Conservation (phyloP, 768 basidiomycete genomes). For the Lyophyllum atratum region DNA sequence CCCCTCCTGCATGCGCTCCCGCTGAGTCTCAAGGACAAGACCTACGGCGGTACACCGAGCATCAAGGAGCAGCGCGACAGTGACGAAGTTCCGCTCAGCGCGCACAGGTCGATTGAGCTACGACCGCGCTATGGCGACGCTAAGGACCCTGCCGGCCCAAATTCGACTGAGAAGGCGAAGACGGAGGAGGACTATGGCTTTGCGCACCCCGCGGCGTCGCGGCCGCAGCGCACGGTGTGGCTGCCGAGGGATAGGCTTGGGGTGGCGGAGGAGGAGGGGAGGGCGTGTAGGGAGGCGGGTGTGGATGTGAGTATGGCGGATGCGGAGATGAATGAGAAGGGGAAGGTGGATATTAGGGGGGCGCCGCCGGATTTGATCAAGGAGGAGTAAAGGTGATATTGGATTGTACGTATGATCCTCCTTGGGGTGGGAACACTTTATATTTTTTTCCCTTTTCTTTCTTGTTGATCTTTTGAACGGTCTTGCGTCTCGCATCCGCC, state of each 20-base stretch:
- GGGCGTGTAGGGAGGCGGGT: slow-evolving; percentile 50
- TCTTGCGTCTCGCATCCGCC: not conserved
- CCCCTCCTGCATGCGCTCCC: slow-evolving; percentile 80
- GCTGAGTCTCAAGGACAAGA: slow-evolving; percentile 73
- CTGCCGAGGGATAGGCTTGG: slow-evolving; percentile 75
- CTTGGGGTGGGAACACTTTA: too few relatives aligned
- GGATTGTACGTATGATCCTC: not conserved
- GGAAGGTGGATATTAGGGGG: slow-evolving; percentile 56
- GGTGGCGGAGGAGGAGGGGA: slow-evolving; percentile 62
- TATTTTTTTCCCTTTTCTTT: too few relatives aligned
- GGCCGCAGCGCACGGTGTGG: slow-evolving; percentile 83
- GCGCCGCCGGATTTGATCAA: slow-evolving; percentile 29
- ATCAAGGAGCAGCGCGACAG: not conserved
- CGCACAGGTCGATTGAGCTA: not conserved
- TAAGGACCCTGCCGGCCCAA: slow-evolving; percentile 11
- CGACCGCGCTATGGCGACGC: not conserved
- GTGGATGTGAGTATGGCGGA: slow-evolving; percentile 49
- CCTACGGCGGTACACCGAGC: slow-evolving; percentile 35
- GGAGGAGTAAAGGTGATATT: slow-evolving; percentile 6
- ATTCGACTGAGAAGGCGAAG: not conserved
- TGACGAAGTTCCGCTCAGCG: slow-evolving; percentile 6
- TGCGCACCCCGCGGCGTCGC: slow-evolving; percentile 80
- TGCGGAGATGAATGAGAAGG: slow-evolving; percentile 63
- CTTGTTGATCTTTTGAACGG: not conserved
- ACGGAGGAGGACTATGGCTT: slow-evolving; percentile 63